phyloP scores from a whole-genome alignment of 2,329 filamentous ascomycete genomes.

The Coniochaeta prunicola region DNA sequence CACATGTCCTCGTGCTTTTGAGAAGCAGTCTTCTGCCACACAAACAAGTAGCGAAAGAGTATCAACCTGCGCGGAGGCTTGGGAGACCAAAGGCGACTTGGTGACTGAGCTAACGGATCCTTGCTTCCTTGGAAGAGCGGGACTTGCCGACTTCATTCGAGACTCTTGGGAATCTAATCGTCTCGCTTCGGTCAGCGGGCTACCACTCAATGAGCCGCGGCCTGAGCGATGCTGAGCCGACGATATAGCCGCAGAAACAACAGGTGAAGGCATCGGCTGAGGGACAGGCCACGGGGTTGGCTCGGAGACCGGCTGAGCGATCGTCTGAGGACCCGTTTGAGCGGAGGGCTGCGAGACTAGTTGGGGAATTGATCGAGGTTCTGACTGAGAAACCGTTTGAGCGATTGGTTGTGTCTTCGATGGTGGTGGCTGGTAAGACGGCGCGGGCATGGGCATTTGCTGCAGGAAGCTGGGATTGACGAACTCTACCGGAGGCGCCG shows the following conservation, averaged over 20 bases:
- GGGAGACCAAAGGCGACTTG: slow-evolving; percentile 28
- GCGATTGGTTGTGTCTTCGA: slow-evolving; percentile 9
- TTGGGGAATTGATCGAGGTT: slow-evolving; percentile 3
- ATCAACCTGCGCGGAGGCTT: slow-evolving; percentile 36
- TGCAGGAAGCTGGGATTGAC: slow-evolving; percentile 17
- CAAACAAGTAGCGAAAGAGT: slow-evolving; percentile 55
- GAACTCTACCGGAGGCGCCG: slow-evolving; percentile 20
- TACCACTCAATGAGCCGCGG: slow-evolving; percentile 6
- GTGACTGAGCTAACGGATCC: slow-evolving; percentile 16
- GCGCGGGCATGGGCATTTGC: slow-evolving; percentile 10
- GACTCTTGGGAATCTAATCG: slow-evolving; percentile 8
- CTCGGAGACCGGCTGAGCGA: neutral
- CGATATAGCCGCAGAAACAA: neutral
- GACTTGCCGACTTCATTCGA: slow-evolving; percentile 6
- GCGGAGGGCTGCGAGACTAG: slow-evolving; percentile 10
- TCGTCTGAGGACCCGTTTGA: too few species aligned
- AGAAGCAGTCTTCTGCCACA: slow-evolving; percentile 71
- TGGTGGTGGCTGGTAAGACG: slow-evolving; percentile 7
- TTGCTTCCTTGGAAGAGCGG: slow-evolving; percentile 13
- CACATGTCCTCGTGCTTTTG: slow-evolving; percentile 53
- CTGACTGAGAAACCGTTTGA: slow-evolving; percentile 14
- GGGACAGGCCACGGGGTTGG: too few species aligned
- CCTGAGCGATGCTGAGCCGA: neutral
- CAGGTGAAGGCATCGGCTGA: slow-evolving; percentile 6
- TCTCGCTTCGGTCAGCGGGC: slow-evolving; percentile 9